Evolutionary conservation across 2,329 filamentous ascomycete genomes (phyloP).

Genomic region (Mycocentrospora acerina): DNA sequence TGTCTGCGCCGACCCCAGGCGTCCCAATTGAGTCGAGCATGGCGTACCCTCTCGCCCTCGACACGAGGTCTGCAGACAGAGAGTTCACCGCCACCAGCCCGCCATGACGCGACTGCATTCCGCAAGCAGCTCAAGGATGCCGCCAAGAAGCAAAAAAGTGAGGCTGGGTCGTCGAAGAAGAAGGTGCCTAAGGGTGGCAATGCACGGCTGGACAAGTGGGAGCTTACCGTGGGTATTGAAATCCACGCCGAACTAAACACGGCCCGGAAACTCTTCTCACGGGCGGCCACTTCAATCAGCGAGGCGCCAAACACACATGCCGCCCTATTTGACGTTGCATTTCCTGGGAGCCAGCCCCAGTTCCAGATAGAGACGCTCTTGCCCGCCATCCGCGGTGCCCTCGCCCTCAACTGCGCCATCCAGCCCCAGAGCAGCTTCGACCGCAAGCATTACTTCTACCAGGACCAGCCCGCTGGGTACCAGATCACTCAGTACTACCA

Average conservation of each 20-base stretch:
- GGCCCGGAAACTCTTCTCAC: slow-evolving; percentile 83
- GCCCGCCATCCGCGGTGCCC: slow-evolving; percentile 84
- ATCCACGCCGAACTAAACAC: slow-evolving; percentile 97
- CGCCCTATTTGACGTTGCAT: slow-evolving; percentile 82
- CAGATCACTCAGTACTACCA: slow-evolving; percentile 97
- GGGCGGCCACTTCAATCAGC: slow-evolving; percentile 52
- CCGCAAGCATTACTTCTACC: slow-evolving; percentile 98
- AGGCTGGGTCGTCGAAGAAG: slow-evolving; percentile 6
- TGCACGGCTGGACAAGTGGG: slow-evolving; percentile 64
- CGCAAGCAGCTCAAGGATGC: slow-evolving; percentile 43
- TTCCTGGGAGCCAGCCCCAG: slow-evolving; percentile 82
- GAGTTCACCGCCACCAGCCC: slow-evolving; percentile 9
- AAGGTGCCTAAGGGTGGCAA: slow-evolving; percentile 13
- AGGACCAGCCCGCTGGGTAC: slow-evolving; percentile 94
- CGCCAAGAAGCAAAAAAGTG: slow-evolving; percentile 33
- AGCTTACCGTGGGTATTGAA: slow-evolving; percentile 93
- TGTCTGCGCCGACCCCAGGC: slow-evolving; percentile 24
- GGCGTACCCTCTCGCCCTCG: background rate
- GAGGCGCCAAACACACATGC: slow-evolving; percentile 82
- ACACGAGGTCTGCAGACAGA: slow-evolving; percentile 28
- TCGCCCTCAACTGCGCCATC: slow-evolving; percentile 79
- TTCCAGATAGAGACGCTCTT: slow-evolving; percentile 83
- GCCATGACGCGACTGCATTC: slow-evolving; percentile 34
- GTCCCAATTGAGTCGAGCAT: slow-evolving; percentile 15
- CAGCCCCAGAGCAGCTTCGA: slow-evolving; percentile 82